Evolutionary conservation across 441 rosid species (phyloP).

Genomic region (Mallotus japonicus): DNA sequence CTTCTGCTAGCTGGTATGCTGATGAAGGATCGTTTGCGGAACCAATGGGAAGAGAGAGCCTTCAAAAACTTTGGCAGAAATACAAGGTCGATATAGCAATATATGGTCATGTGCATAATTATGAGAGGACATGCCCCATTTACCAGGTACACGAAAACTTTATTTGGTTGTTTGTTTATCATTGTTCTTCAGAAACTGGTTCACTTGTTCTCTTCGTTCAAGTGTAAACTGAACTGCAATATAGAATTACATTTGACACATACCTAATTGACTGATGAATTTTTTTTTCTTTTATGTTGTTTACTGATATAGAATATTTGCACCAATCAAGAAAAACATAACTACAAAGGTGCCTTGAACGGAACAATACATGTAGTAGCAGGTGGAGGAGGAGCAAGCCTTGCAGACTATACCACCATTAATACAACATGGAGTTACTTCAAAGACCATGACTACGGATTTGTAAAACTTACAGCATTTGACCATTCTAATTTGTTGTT

Average conservation of each 20-base stretch:
- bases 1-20: conserved; percentile 57
- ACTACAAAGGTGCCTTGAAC: conserved; percentile 53
- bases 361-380: conserved; percentile 85
- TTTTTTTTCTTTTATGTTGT: background rate
- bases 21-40: conserved; percentile 66
- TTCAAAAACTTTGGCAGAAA: conserved; percentile 85
- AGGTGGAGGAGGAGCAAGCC: conserved; percentile 82
- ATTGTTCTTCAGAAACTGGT: too few relatives aligned
- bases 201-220: background rate
- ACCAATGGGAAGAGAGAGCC: conserved; percentile 82
- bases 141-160: conserved; percentile 54
- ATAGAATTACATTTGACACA: background rate
- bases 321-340: conserved; percentile 48
- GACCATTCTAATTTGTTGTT: conserved; percentile 61
- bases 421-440: conserved; percentile 63
- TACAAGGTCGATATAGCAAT: conserved; percentile 82
- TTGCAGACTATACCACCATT: conserved; percentile 49
- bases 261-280: background rate
- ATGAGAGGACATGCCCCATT: conserved; percentile 85
- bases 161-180: too few relatives aligned
- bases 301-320: conserved; percentile 52
- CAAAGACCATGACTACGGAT: conserved; percentile 70
- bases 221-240: background rate
- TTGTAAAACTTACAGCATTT: conserved; percentile 60
- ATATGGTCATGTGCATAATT: conserved; percentile 79